phyloP scores from a whole-genome alignment of 1,139 yeast genomes.

The Suhomyces bokatorum region DNA sequence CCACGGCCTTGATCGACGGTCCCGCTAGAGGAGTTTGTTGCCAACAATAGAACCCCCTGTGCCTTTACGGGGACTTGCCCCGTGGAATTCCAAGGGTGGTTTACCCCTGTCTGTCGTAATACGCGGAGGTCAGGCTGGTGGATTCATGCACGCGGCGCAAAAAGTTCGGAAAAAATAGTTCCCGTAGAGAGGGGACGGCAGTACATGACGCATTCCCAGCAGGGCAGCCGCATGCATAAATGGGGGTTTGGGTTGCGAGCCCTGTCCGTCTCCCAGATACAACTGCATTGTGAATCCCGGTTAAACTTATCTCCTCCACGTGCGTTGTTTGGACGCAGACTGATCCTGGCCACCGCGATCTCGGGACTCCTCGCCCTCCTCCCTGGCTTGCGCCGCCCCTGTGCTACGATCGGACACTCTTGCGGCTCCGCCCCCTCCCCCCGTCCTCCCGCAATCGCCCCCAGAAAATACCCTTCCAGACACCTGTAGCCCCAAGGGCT shows the following conservation, averaged over 20 bases:
- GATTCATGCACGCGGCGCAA: not conserved
- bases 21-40: not conserved
- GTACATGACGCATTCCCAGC: not conserved
- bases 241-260: no score
- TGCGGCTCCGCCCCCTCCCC: no score
- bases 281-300: not conserved
- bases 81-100: conserved; percentile 1
- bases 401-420: not conserved
- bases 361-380: no score
- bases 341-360: no score
- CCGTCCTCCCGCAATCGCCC: not conserved
- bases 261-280: not conserved
- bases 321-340: not conserved
- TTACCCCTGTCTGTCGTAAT: conserved; percentile 1
- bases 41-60: not conserved
- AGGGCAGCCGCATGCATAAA: no score
- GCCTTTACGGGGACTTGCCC: not conserved
- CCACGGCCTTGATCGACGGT: not conserved
- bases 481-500: not conserved
- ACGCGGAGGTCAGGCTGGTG: not conserved
- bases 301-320: conserved; percentile 2
- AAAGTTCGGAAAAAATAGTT: not conserved
- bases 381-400: no score
- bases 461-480: not conserved
- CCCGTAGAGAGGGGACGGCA: not conserved